These are phyloP conservation scores for Rhizopogon vinicolor DNA, from an alignment of 768 basidiomycete species.

Conservation along the genomic window DNA sequence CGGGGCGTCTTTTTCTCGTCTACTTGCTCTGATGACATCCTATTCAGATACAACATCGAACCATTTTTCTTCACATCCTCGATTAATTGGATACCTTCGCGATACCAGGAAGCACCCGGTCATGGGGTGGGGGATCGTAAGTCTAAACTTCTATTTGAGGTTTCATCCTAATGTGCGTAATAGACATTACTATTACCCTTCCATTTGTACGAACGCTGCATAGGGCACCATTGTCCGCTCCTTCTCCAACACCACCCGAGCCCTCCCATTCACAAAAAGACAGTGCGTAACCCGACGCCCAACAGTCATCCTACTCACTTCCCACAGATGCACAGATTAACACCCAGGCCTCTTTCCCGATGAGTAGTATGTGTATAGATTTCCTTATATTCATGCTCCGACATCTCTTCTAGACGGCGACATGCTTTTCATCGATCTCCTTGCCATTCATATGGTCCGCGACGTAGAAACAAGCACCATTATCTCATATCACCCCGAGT, in stretches of 20 bases:
- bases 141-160: slow-evolving; percentile 13
- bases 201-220: slow-evolving; percentile 43
- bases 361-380: slow-evolving; percentile 22
- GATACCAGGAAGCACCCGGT: slow-evolving; percentile 48
- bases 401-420: slow-evolving; percentile 10
- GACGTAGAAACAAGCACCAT: slow-evolving; percentile 16
- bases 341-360: slow-evolving; percentile 44
- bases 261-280: no score
- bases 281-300: no score
- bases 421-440: slow-evolving; percentile 37
- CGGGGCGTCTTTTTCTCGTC: no score
- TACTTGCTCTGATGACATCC: neutral
- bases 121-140: slow-evolving; percentile 46
- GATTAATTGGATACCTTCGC: slow-evolving; percentile 62
- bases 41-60: slow-evolving; percentile 45
- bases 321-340: slow-evolving; percentile 32
- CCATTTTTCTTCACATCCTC: slow-evolving; percentile 65
- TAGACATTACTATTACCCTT: slow-evolving; percentile 54
- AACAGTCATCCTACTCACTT: neutral
- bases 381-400: neutral
- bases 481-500: slow-evolving; percentile 26
- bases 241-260: neutral
- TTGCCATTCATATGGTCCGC: slow-evolving; percentile 49
- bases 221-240: slow-evolving; percentile 7
- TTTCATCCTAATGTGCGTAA: neutral